phyloP scores from a whole-genome alignment of 805 yeast genomes.

The Starmerella tilneyi region DNA sequence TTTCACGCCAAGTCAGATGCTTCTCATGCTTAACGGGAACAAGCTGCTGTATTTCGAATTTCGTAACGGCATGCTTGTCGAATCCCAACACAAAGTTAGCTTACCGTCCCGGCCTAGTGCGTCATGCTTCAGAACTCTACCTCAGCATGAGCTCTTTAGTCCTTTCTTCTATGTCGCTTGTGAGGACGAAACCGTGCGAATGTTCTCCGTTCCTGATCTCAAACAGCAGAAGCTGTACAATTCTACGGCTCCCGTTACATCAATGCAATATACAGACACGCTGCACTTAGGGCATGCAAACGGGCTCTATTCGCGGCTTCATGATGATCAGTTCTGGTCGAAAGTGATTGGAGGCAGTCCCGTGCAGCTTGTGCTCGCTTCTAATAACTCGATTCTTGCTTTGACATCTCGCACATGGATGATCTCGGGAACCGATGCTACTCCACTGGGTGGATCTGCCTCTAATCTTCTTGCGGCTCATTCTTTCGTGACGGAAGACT shows the following conservation, averaged over 20 bases:
- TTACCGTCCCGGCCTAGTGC: conserved; percentile 32
- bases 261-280: background rate
- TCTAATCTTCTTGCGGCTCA: conserved; percentile 35
- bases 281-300: conserved; percentile 15
- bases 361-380: conserved; percentile 40
- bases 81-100: conserved; percentile 54
- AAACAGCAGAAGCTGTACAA: conserved; percentile 6
- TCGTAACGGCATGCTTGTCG: conserved; percentile 57
- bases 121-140: conserved; percentile 40
- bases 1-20: conserved; percentile 57
- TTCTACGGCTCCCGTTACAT: background rate
- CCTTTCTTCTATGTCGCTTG: conserved; percentile 60
- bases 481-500: conserved; percentile 54
- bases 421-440: background rate
- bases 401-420: conserved; percentile 49
- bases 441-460: conserved; percentile 32
- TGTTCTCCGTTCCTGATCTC: conserved; percentile 26
- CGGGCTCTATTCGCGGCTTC: conserved; percentile 8
- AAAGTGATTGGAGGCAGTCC: conserved; percentile 66
- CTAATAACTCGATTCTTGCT: conserved; percentile 35
- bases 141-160: conserved; percentile 38
- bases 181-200: conserved; percentile 57
- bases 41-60: conserved; percentile 77
- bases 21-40: conserved; percentile 58
- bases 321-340: conserved; percentile 36